Evolutionary conservation across 2,329 filamentous ascomycete species (phyloP).

Genomic region (Penicillium hordei): DNA sequence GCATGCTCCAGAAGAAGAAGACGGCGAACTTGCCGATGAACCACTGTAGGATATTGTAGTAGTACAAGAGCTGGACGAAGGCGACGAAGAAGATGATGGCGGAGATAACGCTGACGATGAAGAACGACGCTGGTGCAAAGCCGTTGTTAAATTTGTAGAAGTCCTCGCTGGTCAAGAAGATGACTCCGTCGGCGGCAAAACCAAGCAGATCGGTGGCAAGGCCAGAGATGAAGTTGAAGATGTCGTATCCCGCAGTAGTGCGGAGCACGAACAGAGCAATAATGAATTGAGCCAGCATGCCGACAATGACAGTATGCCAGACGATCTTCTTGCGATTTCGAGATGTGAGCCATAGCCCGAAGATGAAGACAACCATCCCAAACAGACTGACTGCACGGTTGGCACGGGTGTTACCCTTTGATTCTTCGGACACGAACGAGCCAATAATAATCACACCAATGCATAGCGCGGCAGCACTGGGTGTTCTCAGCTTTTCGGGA

Average conservation of each 20-base stretch:
- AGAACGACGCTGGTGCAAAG: constrained; percentile 56
- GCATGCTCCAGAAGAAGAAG: constrained; percentile 89
- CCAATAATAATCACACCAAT: constrained; percentile 74
- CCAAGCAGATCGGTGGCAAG: constrained; percentile 72
- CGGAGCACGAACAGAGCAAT: constrained; percentile 85
- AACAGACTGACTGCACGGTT: constrained; percentile 81
- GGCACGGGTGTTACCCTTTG: constrained; percentile 70
- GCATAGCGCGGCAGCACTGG: constrained; percentile 63
- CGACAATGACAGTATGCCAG: constrained; percentile 81
- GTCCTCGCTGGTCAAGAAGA: constrained; percentile 63
- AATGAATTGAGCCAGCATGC: constrained; percentile 85
- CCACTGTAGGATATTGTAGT: constrained; percentile 81
- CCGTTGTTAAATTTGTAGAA: constrained; percentile 24
- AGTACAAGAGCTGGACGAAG: constrained; percentile 82
- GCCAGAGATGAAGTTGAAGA: constrained; percentile 83
- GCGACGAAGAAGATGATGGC: constrained; percentile 96
- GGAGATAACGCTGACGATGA: constrained; percentile 77
- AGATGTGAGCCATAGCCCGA: constrained; percentile 68
- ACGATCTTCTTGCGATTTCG: constrained; percentile 59
- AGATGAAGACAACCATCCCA: constrained; percentile 71
- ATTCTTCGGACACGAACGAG: constrained; percentile 70
- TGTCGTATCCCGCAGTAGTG: constrained; percentile 77
- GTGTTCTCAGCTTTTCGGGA: constrained; percentile 65
- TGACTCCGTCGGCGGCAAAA: constrained; percentile 71
- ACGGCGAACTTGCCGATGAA: constrained; percentile 81